phyloP scores from a whole-genome alignment of 2,329 filamentous ascomycete species.

The Lachnellula hyalina region DNA sequence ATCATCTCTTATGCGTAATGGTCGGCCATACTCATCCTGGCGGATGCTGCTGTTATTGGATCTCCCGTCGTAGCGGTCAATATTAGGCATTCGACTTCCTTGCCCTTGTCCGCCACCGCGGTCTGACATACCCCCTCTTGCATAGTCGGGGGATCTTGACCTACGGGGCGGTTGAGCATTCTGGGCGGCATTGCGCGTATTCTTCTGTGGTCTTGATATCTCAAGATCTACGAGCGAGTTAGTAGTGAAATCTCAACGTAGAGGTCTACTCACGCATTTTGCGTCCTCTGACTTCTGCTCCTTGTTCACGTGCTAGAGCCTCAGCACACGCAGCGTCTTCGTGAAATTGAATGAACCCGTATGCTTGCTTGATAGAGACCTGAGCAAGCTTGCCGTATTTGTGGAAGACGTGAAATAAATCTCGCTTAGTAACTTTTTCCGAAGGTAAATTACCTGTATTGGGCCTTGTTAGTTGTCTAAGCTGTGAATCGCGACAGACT shows the following conservation, averaged over 20 bases:
- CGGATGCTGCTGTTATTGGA: slow-evolving; percentile 16
- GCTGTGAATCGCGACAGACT: slow-evolving; percentile 10
- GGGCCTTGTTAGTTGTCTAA: slow-evolving; percentile 25
- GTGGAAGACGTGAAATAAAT: slow-evolving; percentile 89
- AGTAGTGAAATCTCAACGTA: slow-evolving; percentile 20
- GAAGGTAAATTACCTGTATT: slow-evolving; percentile 78
- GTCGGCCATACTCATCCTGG: slow-evolving; percentile 34
- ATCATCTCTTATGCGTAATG: slow-evolving; percentile 54
- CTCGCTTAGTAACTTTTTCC: slow-evolving; percentile 87
- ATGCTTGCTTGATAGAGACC: slow-evolving; percentile 93
- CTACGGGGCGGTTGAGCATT: slow-evolving; percentile 35
- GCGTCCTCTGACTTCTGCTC: slow-evolving; percentile 75
- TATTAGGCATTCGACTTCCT: slow-evolving; percentile 12
- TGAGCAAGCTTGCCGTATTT: slow-evolving; percentile 82
- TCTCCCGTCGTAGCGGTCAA: slow-evolving; percentile 39
- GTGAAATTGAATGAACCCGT: slow-evolving; percentile 94
- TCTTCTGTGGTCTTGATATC: slow-evolving; percentile 82
- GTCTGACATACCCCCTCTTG: slow-evolving; percentile 32
- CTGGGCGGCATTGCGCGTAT: slow-evolving; percentile 51
- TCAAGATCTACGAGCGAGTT: slow-evolving; percentile 63
- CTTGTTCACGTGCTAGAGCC: slow-evolving; percentile 75
- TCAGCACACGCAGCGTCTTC: slow-evolving; percentile 66
- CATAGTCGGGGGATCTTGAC: slow-evolving; percentile 59
- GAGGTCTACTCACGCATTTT: slow-evolving; percentile 75
- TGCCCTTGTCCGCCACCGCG: slow-evolving; percentile 38